phyloP scores from a whole-genome alignment of 495 filamentous ascomycete genomes.

The Acidomyces sp. region DNA sequence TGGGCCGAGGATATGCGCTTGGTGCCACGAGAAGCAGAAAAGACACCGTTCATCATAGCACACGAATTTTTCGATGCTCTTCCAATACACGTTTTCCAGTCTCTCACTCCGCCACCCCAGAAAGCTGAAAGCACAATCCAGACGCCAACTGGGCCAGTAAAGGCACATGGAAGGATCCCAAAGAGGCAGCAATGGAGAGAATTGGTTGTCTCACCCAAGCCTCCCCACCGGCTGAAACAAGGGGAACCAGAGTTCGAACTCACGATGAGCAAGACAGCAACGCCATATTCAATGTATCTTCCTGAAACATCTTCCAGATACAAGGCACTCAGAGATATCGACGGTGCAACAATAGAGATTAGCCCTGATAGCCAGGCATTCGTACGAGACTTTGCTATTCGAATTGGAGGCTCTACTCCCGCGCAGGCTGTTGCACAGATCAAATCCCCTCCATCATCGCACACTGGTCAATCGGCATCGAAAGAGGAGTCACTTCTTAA shows the following conservation, averaged over 20 bases:
- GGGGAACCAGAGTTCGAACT: constrained; percentile 65
- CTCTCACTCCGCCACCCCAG: constrained; percentile 37
- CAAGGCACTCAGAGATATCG: constrained; percentile 49
- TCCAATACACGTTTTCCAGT: constrained; percentile 90
- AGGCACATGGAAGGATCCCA: constrained; percentile 23
- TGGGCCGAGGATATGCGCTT: constrained; percentile 86
- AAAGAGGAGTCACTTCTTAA: constrained; percentile 32
- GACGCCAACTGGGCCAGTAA: constrained; percentile 27
- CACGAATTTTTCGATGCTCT: constrained; percentile 99
- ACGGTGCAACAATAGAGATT: constrained; percentile 66
- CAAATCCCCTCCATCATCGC: not conserved
- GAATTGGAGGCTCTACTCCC: constrained; percentile 53
- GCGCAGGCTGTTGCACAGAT: not conserved
- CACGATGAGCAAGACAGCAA: constrained; percentile 55
- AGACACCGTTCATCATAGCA: constrained; percentile 82
- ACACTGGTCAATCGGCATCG: constrained; percentile 9
- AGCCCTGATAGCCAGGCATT: constrained; percentile 73
- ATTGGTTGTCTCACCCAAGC: constrained; percentile 61
- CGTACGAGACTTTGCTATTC: constrained; percentile 61
- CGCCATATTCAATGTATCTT: constrained; percentile 70
- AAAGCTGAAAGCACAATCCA: constrained; percentile 25
- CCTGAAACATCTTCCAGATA: constrained; percentile 75
- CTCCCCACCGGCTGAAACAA: constrained; percentile 38
- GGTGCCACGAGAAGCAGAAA: constrained; percentile 52
- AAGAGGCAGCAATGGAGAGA: constrained; percentile 61